Evolutionary conservation across 1,284 basidiomycete species (phyloP), one percentile per base, ranked within the genome.

Genomic region (Cutaneotrichosporon arboriforme): DNA sequence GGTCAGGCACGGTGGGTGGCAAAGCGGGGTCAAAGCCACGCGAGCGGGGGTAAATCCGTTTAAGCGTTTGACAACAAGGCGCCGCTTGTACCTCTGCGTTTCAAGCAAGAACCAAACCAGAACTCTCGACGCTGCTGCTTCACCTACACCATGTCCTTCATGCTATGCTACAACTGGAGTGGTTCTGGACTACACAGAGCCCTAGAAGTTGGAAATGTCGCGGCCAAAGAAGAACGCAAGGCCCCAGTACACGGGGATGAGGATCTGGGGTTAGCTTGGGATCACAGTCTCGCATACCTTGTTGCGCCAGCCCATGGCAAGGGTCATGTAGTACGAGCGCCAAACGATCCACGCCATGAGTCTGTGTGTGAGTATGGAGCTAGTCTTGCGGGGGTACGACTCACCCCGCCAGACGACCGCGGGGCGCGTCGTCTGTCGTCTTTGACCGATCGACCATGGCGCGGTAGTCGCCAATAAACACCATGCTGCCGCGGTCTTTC

Each of bases 401-500:
- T 43, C 55, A 64, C 21, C 87, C 87, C 34, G 83, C 79, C 65
- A 85, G 82, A 65, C 83, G 84, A 38, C 78, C 77, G 69, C 85
- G 79, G 49, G 81, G 80, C 8, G 81, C 81, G 4, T 77, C 76
- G 48, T 80, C 78, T 33, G 77, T 76, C 2, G 78, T 74, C 40
- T 80, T 77, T 34, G 82, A 77, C 69, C 88, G 82, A 65, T 88
- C 88, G 15, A 90, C 81, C 10, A 88, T 77, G 80, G 83, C 86
- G 39, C 54, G 81, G 80, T 84, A 86, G 61, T 84, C 80, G 21
- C 90, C 89, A 35, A 91, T 78, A 67, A 88, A 88, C 8, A 90
- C 88, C 69, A 93, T 77, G 58, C 82, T 85, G 8, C 90, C 88
- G 48, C 78, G 78, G 64, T 88, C 84, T 46, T 81, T 77, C 75